These are phyloP conservation scores for Haematococcus sp. DNA, from an alignment of 139 green algal genomes.

Conservation along the genomic window DNA sequence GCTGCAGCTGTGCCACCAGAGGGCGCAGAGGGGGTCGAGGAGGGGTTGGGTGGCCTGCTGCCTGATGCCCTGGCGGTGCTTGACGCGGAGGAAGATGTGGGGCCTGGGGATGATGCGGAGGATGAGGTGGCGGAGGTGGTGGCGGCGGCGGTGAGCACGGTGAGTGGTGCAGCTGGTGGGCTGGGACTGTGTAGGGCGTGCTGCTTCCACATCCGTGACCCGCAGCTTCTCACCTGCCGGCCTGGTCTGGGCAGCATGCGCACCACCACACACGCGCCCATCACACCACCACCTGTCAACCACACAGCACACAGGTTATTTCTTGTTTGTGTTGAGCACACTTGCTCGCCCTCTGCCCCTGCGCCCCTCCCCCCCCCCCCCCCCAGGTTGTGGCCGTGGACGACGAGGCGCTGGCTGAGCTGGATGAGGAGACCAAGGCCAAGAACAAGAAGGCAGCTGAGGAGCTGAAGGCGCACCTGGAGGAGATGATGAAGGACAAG, in stretches of 20 bases:
- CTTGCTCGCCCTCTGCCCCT: no score
- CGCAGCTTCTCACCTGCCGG: no score
- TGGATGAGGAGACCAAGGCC: constrained; percentile 19
- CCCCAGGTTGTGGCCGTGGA: not conserved
- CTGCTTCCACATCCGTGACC: no score
- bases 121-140: not conserved
- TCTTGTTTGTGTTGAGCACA: no score
- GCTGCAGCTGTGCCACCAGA: no score
- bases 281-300: no score
- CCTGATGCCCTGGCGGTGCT: not conserved
- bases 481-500: constrained; percentile 71
- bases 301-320: no score
- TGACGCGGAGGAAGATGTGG: constrained; percentile 16
- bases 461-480: constrained; percentile 67
- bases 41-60: no score
- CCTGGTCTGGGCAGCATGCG: no score
- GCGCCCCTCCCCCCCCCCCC: not conserved
- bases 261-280: no score
- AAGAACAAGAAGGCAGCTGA: constrained; percentile 37
- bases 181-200: constrained; percentile 2
- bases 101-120: constrained; percentile 12
- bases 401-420: constrained; percentile 17
- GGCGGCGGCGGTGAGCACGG: not conserved
- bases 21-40: not conserved
- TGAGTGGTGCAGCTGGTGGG: constrained; percentile 3